phyloP scores from a whole-genome alignment of 106 monocot species.

The Allium cepa region DNA sequence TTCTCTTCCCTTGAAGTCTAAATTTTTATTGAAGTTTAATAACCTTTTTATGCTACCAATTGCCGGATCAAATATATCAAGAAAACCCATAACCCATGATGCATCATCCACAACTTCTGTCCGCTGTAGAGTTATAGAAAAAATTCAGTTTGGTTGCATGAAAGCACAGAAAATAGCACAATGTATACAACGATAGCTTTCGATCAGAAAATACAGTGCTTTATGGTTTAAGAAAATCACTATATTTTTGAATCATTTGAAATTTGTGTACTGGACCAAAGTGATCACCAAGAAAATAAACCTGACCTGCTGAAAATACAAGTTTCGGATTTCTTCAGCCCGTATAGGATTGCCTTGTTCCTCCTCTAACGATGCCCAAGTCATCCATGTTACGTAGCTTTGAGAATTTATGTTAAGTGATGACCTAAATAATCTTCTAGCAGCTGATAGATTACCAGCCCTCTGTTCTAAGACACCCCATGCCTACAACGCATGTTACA shows the following conservation, averaged over 20 bases:
- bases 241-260: too few relatives aligned
- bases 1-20: constrained; percentile 25
- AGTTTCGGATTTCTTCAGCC: constrained; percentile 90
- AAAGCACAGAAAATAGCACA: too few relatives aligned
- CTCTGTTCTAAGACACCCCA: constrained; percentile 99
- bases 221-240: too few relatives aligned
- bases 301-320: constrained; percentile 91
- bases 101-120: constrained; percentile 94
- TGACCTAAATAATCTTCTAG: constrained; percentile 85
- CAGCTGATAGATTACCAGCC: constrained; percentile 67
- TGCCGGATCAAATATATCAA: constrained; percentile 89
- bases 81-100: constrained; percentile 88
- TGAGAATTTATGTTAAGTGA: constrained; percentile 96
- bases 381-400: constrained; percentile 98
- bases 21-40: constrained; percentile 46
- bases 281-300: neutral
- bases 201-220: too few relatives aligned
- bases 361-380: constrained; percentile 91
- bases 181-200: too few relatives aligned
- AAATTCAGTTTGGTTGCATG: neutral
- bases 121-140: constrained; percentile 35
- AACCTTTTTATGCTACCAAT: constrained; percentile 68
- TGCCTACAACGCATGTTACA: constrained; percentile 41
- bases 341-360: constrained; percentile 76
- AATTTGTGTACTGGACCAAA: neutral